phyloP scores from a whole-genome alignment of 345 rosid species.

The Clarkia xantiana region DNA sequence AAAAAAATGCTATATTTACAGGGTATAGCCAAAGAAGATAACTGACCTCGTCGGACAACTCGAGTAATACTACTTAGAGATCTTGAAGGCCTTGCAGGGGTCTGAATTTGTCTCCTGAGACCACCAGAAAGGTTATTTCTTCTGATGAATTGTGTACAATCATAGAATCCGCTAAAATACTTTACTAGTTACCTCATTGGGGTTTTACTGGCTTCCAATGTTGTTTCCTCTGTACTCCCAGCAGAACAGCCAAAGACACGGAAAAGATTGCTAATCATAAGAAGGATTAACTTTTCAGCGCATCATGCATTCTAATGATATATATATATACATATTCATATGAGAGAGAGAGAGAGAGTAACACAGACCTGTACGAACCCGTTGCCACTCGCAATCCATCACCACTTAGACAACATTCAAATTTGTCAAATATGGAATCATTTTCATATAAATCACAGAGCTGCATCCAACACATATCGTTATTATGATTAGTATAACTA shows the following conservation, averaged over 20 bases:
- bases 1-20: no score
- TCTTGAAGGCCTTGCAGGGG: conserved; percentile 69
- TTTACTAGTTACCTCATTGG: conserved; percentile 67
- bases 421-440: conserved; percentile 95
- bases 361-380: conserved; percentile 77
- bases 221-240: conserved; percentile 66
- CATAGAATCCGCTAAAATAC: no score
- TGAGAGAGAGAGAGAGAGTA: not conserved
- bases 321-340: not conserved
- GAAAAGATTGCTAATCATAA: conserved; percentile 60
- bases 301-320: not conserved
- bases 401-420: conserved; percentile 92
- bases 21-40: not conserved
- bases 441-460: conserved; percentile 96
- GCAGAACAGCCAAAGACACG: conserved; percentile 75
- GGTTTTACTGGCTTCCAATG: conserved; percentile 96
- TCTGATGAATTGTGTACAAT: not conserved
- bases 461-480: conserved; percentile 27
- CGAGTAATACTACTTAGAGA: conserved; percentile 70
- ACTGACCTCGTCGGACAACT: conserved; percentile 80
- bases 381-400: conserved; percentile 88
- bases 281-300: not conserved
- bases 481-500: conserved; percentile 7
- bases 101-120: conserved; percentile 69
- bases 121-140: conserved; percentile 3